phyloP scores from a whole-genome alignment of 1,284 basidiomycete species.

The Puccinia horiana region DNA sequence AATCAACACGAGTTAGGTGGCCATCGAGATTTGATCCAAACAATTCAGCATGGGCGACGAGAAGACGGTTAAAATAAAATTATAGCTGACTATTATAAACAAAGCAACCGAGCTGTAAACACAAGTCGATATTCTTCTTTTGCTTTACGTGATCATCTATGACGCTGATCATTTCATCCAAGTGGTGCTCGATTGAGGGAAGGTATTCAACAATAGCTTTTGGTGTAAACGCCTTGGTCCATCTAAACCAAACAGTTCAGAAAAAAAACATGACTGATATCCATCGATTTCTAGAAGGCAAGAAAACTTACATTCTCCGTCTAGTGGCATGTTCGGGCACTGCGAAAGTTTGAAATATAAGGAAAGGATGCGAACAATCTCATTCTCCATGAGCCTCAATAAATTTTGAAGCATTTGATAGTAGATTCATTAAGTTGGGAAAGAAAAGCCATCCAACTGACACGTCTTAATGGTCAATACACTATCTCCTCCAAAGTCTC shows the following conservation, averaged over 20 bases:
- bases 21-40: neutral
- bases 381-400: neutral
- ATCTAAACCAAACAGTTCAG: constrained; percentile 2
- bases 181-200: constrained; percentile 28
- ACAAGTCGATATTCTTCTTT: constrained; percentile 19
- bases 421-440: neutral
- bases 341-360: constrained; percentile 6
- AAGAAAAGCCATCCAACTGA: constrained; percentile 7
- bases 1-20: neutral
- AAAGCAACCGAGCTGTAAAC: constrained; percentile 45
- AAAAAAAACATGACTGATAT: neutral
- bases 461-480: constrained; percentile 37
- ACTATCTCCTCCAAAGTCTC: constrained; percentile 30
- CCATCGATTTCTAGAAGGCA: neutral
- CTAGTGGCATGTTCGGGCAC: constrained; percentile 40
- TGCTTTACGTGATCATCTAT: constrained; percentile 24
- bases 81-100: constrained; percentile 35
- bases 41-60: neutral
- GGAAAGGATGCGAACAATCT: neutral
- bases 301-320: constrained; percentile 38
- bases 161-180: constrained; percentile 27
- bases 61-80: neutral
- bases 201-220: constrained; percentile 39
- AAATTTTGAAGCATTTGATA: neutral
- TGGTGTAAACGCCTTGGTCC: constrained; percentile 44